Percentiles rank a stretch among this genome's conserved stretches.
These are phyloP conservation scores for Diplodia mutila DNA, from an alignment of 2,329 filamentous ascomycete genomes.

Conservation along the genomic window DNA sequence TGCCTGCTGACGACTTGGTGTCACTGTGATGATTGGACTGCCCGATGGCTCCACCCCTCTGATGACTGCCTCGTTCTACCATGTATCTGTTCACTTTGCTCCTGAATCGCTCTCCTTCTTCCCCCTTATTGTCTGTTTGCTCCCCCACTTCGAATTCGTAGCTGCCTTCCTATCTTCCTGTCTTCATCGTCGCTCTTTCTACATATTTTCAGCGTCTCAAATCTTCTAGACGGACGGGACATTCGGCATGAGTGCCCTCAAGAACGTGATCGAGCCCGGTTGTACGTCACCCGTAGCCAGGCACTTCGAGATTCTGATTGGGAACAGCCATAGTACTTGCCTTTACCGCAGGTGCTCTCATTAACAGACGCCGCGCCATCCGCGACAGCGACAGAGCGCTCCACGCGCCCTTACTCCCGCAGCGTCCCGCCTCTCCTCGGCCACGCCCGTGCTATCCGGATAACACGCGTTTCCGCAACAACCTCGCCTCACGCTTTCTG, in stretches of 20 bases:
- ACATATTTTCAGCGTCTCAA: too few species aligned
- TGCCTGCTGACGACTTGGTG: neutral
- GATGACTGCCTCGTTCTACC: neutral
- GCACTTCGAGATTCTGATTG: neutral
- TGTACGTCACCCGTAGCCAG: slow-evolving; percentile 3
- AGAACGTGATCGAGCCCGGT: slow-evolving; percentile 25
- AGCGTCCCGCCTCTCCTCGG: neutral
- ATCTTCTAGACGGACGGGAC: neutral
- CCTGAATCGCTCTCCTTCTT: neutral
- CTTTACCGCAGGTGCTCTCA: slow-evolving; percentile 29
- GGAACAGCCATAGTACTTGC: slow-evolving; percentile 25
- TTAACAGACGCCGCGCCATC: slow-evolving; percentile 26
- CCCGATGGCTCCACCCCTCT: neutral
- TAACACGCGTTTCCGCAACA: slow-evolving; percentile 26
- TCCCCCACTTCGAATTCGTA: neutral
- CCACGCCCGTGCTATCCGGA: slow-evolving; percentile 9
- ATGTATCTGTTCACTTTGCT: neutral
- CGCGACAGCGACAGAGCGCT: neutral
- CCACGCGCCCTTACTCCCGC: slow-evolving; percentile 14
- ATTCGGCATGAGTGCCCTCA: slow-evolving; percentile 18
- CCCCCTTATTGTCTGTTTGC: neutral
- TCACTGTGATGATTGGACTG: neutral
- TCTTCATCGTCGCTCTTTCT: neutral
- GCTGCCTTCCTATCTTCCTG: neutral
- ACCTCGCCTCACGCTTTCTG: slow-evolving; percentile 29